Conservation (phyloP, 805 yeast species). For the Metschnikowia continentalis region DNA sequence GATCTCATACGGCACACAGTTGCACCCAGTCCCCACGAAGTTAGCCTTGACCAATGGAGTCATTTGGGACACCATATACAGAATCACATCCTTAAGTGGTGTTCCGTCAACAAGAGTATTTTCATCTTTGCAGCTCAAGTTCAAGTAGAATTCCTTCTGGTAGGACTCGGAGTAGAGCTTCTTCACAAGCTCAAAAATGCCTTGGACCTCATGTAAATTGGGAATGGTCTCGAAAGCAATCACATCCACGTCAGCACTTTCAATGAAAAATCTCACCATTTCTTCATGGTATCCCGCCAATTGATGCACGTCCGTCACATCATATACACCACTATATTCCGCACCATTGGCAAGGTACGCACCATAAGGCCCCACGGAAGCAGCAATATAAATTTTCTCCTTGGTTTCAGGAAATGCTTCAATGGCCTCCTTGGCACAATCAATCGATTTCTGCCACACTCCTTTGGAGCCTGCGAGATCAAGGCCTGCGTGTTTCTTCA, state of each 20-base stretch:
- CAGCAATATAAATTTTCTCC: slow-evolving; percentile 40
- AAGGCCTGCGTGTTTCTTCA: slow-evolving; percentile 13
- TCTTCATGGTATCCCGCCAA: slow-evolving; percentile 50
- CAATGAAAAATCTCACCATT: slow-evolving; percentile 36
- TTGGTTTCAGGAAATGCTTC: background rate
- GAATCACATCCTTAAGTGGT: slow-evolving; percentile 19
- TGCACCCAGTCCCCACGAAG: slow-evolving; percentile 57
- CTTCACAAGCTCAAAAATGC: slow-evolving; percentile 40
- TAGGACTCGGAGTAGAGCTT: slow-evolving; percentile 17
- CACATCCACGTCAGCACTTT: slow-evolving; percentile 45
- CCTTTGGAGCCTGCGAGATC: slow-evolving; percentile 6
- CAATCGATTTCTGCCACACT: slow-evolving; percentile 16
- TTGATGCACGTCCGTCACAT: slow-evolving; percentile 31
- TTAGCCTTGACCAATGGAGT: slow-evolving; percentile 16
- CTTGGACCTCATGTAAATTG: slow-evolving; percentile 50
- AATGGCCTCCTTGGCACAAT: slow-evolving; percentile 14
- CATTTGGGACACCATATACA: slow-evolving; percentile 26
- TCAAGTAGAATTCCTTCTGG: slow-evolving; percentile 43
- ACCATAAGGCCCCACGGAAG: slow-evolving; percentile 76
- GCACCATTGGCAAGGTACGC: slow-evolving; percentile 63
- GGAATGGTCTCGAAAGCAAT: slow-evolving; percentile 76
- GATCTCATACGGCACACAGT: slow-evolving; percentile 52
- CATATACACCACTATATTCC: slow-evolving; percentile 71
- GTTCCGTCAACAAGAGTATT: slow-evolving; percentile 31
- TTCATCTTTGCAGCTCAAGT: slow-evolving; percentile 29